Base-by-base conservation (phyloP, 192 early-diverging fungal genomes). In the Coemansia sp. region DNA sequence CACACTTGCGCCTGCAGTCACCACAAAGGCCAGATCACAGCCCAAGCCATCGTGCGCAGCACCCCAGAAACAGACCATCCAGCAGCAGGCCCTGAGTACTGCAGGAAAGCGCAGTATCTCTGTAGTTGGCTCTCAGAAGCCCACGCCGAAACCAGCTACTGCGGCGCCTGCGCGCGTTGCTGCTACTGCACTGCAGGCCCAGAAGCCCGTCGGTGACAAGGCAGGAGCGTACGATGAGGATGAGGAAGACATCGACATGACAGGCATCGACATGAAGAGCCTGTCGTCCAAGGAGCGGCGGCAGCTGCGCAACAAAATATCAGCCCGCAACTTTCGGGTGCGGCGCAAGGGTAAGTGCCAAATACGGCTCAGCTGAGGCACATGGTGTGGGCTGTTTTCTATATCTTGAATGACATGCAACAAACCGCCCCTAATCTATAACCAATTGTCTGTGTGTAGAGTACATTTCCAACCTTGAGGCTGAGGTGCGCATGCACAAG, bases 251-350 rank as follows among this genome's bases (percentile, higher is more conserved):
- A 57, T 64, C n/a, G 80, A 71, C 10, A 48, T 69, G 26, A 74
- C 68, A 14, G 82, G 74, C 9, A 68, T 85, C 38, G 87, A 91
- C 62, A 64, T 87, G 57, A 88, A 87, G 45, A 80, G 77, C 19
- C 76, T 93, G 74, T 75, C 86, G 10, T 84, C 88, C 16, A 92
- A 89, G 71, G 90, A 94, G 74, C 83, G 90, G 31, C 84, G 92
- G 22, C 90, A 91, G 79, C 74, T 93, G 71, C 83, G 92, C 56
- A 94, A 94, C 82, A 94, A 94, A 68, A 87, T 94, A 35, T 91
- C 89, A 19, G 92, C 92, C 19, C 82, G 91, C 67, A 92, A 92
- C 75, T 94, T 94, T 74, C 84, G 92, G 47, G 84, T 87, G 48
- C 85, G 92, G 55, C 84, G 91, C 82, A 94, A 94, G 84, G 92